Conservation (phyloP, 805 yeast species). For the Nakazawaea ambrosiae region DNA sequence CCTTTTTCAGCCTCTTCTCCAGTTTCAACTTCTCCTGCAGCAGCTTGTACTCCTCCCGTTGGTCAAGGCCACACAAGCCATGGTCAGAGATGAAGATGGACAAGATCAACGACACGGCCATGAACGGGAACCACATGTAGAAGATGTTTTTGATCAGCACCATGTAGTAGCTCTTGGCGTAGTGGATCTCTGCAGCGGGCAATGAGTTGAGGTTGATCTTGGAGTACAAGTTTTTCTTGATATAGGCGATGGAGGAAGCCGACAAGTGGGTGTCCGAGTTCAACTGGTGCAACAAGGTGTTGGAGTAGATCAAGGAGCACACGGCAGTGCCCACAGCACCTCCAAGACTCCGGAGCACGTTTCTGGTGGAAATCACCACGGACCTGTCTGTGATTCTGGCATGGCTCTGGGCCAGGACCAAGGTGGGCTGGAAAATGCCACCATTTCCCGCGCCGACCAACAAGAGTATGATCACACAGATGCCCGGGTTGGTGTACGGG, state of each 20-base stretch:
- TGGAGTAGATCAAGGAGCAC: slow-evolving; percentile 22
- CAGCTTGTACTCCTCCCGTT: slow-evolving; percentile 10
- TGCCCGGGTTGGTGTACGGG: slow-evolving; percentile 24
- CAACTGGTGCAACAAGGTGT: slow-evolving; percentile 16
- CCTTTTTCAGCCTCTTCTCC: no score
- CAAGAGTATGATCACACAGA: slow-evolving; percentile 27
- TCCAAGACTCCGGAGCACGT: slow-evolving; percentile 51
- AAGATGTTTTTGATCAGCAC: slow-evolving; percentile 26
- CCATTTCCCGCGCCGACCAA: slow-evolving; percentile 40
- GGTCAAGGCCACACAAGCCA: slow-evolving; percentile 32
- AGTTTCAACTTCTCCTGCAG: no score
- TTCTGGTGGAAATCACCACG: slow-evolving; percentile 50
- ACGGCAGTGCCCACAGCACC: slow-evolving; percentile 56
- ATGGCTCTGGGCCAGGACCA: slow-evolving; percentile 51
- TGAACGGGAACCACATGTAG: slow-evolving; percentile 28
- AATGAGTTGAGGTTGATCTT: slow-evolving; percentile 19
- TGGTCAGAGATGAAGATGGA: slow-evolving; percentile 27
- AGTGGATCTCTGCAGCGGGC: slow-evolving; percentile 15
- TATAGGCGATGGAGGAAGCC: slow-evolving; percentile 12
- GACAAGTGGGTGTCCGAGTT: slow-evolving; percentile 8
- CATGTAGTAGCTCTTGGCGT: slow-evolving; percentile 26
- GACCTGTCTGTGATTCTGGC: slow-evolving; percentile 46
- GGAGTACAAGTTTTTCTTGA: slow-evolving; percentile 22
- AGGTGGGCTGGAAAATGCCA: slow-evolving; percentile 45
- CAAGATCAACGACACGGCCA: slow-evolving; percentile 26